phyloP scores from a whole-genome alignment of 805 yeast genomes.

The Candida qinlingensis region DNA sequence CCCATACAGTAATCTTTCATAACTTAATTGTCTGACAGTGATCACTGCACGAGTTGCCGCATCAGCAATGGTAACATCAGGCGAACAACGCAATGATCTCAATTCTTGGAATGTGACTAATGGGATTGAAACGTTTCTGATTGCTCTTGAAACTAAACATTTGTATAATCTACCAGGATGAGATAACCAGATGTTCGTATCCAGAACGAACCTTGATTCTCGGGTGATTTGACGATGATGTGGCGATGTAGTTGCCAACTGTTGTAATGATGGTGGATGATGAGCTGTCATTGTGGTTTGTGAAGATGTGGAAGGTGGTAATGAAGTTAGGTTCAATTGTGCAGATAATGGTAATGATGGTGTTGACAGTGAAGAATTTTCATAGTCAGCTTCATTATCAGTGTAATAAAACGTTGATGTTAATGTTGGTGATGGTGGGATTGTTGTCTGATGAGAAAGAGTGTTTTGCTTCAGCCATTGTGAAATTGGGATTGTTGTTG shows the following conservation, averaged over 20 bases:
- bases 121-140: constrained; percentile 56
- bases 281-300: neutral
- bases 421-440: constrained; percentile 13
- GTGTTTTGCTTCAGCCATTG: constrained; percentile 12
- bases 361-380: constrained; percentile 13
- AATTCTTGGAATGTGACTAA: constrained; percentile 75
- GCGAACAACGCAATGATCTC: constrained; percentile 62
- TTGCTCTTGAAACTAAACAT: constrained; percentile 53
- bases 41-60: constrained; percentile 79
- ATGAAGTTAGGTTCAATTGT: constrained; percentile 8
- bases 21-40: constrained; percentile 60
- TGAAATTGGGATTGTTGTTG: constrained; percentile 7
- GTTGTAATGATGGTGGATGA: constrained; percentile 29
- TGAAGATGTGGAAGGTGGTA: constrained; percentile 6
- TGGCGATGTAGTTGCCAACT: constrained; percentile 7
- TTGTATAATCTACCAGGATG: constrained; percentile 75
- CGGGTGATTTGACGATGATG: constrained; percentile 8
- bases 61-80: constrained; percentile 69
- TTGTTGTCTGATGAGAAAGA: constrained; percentile 2
- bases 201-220: constrained; percentile 54
- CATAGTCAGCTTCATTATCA: constrained; percentile 16
- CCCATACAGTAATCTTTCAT: constrained; percentile 40
- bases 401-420: constrained; percentile 10
- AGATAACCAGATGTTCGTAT: constrained; percentile 76
- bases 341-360: constrained; percentile 9